These are phyloP conservation scores for Solanum chiquidenum DNA, from an alignment of 257 asterid species.

Conservation along the genomic window DNA sequence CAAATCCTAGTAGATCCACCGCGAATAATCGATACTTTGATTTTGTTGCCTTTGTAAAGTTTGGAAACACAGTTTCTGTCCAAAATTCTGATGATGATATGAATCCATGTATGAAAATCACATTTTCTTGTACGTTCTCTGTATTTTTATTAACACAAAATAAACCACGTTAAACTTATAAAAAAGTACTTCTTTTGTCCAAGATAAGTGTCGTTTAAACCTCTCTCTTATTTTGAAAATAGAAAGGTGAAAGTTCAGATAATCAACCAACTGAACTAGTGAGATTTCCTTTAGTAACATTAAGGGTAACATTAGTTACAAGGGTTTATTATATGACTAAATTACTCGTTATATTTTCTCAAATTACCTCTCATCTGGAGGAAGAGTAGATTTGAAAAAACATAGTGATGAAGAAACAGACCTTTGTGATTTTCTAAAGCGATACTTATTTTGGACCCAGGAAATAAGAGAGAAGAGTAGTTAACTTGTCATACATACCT, in stretches of 20 bases:
- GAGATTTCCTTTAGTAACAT: not conserved
- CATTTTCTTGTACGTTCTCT: slow-evolving; percentile 51
- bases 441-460: not conserved
- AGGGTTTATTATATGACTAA: not conserved
- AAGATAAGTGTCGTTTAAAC: not conserved
- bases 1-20: slow-evolving; percentile 84
- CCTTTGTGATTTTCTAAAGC: not conserved
- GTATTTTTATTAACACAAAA: slow-evolving; percentile 12
- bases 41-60: slow-evolving; percentile 51
- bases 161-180: not conserved
- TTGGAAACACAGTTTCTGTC: slow-evolving; percentile 86
- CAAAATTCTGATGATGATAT: slow-evolving; percentile 85
- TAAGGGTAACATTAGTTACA: not conserved
- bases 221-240: not conserved
- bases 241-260: too few relatives aligned
- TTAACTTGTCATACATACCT: slow-evolving; percentile 39
- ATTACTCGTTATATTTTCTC: not conserved
- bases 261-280: not conserved
- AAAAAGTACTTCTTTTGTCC: not conserved
- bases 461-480: not conserved
- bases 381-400: not conserved
- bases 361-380: not conserved
- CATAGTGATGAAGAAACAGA: not conserved
- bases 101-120: slow-evolving; percentile 83
- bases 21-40: slow-evolving; percentile 70